These are phyloP conservation scores for Mortierella sp. DNA, from an alignment of 371 early-diverging fungal genomes.

Conservation along the genomic window DNA sequence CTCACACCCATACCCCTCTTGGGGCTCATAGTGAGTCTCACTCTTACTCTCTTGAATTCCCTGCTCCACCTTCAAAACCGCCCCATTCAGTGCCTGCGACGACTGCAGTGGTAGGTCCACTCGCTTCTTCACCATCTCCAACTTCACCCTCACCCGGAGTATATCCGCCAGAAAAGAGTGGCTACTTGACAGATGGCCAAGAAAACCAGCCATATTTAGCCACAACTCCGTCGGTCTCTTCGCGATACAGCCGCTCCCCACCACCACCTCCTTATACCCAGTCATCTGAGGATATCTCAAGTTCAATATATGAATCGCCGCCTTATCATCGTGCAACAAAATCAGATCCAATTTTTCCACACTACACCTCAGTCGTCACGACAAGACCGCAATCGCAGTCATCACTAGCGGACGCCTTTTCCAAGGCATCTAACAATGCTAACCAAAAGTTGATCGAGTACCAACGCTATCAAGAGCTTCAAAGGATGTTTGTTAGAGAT, in stretches of 20 bases:
- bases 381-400: slow-evolving; percentile 12
- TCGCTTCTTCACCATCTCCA: background rate
- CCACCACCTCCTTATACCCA: slow-evolving; percentile 47
- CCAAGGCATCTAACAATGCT: background rate
- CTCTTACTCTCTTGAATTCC: slow-evolving; percentile 2
- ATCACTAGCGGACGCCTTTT: background rate
- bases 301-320: background rate
- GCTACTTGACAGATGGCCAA: background rate
- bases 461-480: slow-evolving; percentile 38
- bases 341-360: background rate
- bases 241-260: slow-evolving; percentile 22
- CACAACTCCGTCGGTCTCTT: slow-evolving; percentile 9
- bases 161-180: slow-evolving; percentile 36
- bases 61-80: background rate
- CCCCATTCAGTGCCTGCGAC: background rate
- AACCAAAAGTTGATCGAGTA: slow-evolving; percentile 31
- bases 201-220: slow-evolving; percentile 40
- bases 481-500: slow-evolving; percentile 28
- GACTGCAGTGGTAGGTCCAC: slow-evolving; percentile 11
- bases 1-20: background rate
- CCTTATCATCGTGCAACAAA: slow-evolving; percentile 7
- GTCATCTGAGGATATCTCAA: slow-evolving; percentile 4
- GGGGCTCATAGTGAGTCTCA: background rate
- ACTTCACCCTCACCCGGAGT: background rate
- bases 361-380: background rate